Evolutionary conservation across 306 rosid species (phyloP).

Genomic region (Vicia faba): DNA sequence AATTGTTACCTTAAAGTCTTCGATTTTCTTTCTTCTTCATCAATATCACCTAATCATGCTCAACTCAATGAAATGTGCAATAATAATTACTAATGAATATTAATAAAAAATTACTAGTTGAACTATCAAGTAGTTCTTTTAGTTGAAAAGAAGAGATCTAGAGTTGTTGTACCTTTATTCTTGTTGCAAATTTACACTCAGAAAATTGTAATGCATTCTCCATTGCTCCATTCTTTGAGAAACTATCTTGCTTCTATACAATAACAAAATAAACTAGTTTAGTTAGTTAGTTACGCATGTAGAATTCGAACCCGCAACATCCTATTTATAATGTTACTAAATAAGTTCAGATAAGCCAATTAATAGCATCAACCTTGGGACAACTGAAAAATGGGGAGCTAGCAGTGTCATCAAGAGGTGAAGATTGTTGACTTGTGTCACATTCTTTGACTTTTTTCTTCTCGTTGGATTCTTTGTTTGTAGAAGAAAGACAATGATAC

Average conservation of each 20-base stretch:
- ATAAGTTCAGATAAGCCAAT: not conserved
- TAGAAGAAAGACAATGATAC: slow-evolving; percentile 37
- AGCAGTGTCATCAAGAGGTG: slow-evolving; percentile 88
- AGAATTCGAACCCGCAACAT: no score
- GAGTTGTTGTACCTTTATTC: slow-evolving; percentile 50
- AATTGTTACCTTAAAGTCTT: slow-evolving; percentile 8
- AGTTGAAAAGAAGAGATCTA: no score
- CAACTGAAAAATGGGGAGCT: slow-evolving; percentile 62
- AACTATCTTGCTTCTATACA: slow-evolving; percentile 51
- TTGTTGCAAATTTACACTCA: slow-evolving; percentile 65
- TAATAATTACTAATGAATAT: not conserved
- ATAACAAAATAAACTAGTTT: slow-evolving; percentile 15
- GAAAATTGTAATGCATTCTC: slow-evolving; percentile 54
- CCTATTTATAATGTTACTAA: no score
- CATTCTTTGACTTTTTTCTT: slow-evolving; percentile 52
- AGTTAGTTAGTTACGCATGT: no score
- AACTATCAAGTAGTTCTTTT: no score
- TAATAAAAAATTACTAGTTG: slow-evolving; percentile 2
- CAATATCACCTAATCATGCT: slow-evolving; percentile 39
- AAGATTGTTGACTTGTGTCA: slow-evolving; percentile 47
- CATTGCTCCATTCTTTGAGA: slow-evolving; percentile 53
- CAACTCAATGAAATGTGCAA: not conserved
- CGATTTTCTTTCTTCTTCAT: slow-evolving; percentile 44
- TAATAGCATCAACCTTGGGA: slow-evolving; percentile 35
- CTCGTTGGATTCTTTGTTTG: slow-evolving; percentile 41